Evolutionary conservation across 305 asterid species (phyloP), one percentile per base, ranked within the genome.

Genomic region (Fraxinus platypoda): DNA sequence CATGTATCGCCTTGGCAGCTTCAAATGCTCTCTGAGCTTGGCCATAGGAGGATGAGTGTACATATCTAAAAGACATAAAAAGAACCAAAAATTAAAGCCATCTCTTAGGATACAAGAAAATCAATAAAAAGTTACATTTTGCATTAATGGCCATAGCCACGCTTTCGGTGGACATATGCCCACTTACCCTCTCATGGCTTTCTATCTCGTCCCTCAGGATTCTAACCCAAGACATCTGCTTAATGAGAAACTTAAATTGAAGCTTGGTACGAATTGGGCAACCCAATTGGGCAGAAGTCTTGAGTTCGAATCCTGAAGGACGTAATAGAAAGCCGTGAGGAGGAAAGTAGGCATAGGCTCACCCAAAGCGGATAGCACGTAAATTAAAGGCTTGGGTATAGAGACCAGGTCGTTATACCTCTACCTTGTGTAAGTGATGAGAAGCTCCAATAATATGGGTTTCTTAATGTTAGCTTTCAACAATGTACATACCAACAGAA

Each of bases 11-110:
- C 87, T 94, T 93, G 35, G 97, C 98, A 88, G 94, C 93, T 89
- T 95, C 99, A 81, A 92, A 95, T 81, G 90, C 91, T 86, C 92
- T 90, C 91, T 94, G 99, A 80, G 97, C 92, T 86, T 91, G 97
- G 87, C 89, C 86, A 82, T 93, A 95, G 77, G 97, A 88, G 80
- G 98, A 87, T 75, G 97, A 91, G 72, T 89, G 96, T 74, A 83
- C 86, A 84, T 95, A 95, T 83, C 98, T 95, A 83, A n/a, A 80
- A 43, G 74, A 81, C 84, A 87, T 34, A 62, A 46, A 46, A 75
- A 49, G 72, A 71, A 30, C 76, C 77, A 83, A 82, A 57, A 75
- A 80, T 30, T 33, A 77, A 70, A 41, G 43, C 76, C 46, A 57
- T 64, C 81, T 59, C 84, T 59, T 35, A 46, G 33, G 34, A 31